Evolutionary conservation across 179 eudicot genomes (phyloP).

Genomic region (Spergularia azorica): DNA sequence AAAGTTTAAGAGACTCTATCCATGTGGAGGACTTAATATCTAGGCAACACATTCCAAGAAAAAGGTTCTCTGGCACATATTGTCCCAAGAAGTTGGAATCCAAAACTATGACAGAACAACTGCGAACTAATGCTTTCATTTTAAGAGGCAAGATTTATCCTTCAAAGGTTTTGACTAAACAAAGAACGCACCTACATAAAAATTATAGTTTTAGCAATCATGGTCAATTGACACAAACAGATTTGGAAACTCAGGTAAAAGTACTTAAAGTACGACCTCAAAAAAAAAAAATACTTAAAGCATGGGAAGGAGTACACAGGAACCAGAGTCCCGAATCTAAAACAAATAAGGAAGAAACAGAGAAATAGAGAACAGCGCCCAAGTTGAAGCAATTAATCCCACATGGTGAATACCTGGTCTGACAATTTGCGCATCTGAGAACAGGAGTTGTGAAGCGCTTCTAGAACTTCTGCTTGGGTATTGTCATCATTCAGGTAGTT

Average conservation of each 20-base stretch:
- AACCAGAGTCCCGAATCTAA: neutral
- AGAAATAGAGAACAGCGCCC: slow-evolving; percentile 2
- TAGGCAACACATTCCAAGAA: neutral
- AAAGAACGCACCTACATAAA: neutral
- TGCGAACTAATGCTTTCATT: neutral
- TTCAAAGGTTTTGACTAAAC: neutral
- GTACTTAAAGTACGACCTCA: neutral
- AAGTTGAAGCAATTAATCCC: neutral
- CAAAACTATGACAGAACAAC: neutral
- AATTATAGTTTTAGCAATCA: neutral
- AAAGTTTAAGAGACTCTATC: too few species aligned
- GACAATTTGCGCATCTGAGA: slow-evolving; percentile 51
- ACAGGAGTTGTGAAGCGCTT: slow-evolving; percentile 64
- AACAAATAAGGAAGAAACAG: neutral
- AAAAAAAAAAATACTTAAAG: neutral
- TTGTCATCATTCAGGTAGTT: slow-evolving; percentile 61
- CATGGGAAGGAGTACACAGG: slow-evolving; percentile 3
- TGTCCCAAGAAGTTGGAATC: neutral
- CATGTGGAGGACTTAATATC: too few species aligned
- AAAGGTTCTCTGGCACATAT: neutral
- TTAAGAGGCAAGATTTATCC: neutral
- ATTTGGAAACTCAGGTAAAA: neutral
- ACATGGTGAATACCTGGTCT: slow-evolving; percentile 43
- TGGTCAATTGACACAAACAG: neutral
- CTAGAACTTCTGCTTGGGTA: slow-evolving; percentile 59